Conservation (phyloP, 2,329 filamentous ascomycete species). For the Lojkania enalia region DNA sequence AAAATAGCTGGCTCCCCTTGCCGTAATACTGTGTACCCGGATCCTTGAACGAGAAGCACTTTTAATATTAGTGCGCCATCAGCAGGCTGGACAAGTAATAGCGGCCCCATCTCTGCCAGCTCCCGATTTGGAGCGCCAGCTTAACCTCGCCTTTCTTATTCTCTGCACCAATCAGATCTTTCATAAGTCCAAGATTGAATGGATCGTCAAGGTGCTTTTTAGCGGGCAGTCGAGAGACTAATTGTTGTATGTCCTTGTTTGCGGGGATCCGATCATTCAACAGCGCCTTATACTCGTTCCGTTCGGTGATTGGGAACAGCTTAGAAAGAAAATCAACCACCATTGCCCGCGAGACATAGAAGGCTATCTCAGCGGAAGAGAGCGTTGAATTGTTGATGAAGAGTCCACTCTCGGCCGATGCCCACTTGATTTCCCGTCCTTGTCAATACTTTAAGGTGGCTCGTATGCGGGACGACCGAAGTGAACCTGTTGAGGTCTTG, state of each 20-base stretch:
- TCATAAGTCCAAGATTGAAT: not conserved
- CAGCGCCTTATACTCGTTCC: not conserved
- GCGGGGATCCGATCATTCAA: not conserved
- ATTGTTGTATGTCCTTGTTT: not conserved
- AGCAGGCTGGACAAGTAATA: slow-evolving; percentile 1
- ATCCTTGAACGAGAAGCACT: slow-evolving; percentile 1
- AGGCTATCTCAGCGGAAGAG: not conserved
- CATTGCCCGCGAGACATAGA: not conserved
- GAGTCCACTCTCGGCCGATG: not conserved
- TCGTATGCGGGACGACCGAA: not conserved
- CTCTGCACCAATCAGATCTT: not conserved
- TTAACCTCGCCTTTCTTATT: slow-evolving; percentile 1
- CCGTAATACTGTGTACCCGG: not conserved
- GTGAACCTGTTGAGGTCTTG: not conserved
- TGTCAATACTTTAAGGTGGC: slow-evolving; percentile 1
- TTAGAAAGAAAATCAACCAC: not conserved
- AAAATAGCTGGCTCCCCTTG: slow-evolving; percentile 6
- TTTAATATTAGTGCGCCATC: not conserved
- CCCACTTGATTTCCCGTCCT: not conserved
- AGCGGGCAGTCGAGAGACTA: not conserved
- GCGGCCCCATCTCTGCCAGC: not conserved
- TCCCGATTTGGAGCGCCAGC: not conserved
- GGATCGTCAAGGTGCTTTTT: not conserved
- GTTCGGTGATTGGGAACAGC: not conserved
- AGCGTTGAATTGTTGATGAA: not conserved